Evolutionary conservation across 1,139 yeast genomes (phyloP), one percentile per base, ranked within the genome.

Genomic region (Scheffersomyces insectosa): DNA sequence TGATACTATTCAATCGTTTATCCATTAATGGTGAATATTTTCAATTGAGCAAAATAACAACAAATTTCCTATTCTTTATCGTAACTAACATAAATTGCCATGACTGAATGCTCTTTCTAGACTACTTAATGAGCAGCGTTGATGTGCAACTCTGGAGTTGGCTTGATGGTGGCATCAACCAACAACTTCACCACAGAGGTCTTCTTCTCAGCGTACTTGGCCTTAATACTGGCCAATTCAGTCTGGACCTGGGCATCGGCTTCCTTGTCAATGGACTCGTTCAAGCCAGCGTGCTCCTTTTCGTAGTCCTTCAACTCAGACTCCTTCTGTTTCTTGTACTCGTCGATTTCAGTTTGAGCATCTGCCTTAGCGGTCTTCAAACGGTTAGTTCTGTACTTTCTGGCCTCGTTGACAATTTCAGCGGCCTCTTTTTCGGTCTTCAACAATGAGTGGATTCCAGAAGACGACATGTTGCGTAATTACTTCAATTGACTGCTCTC

Each of bases 401-500:
- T 87, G 31, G 99, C 97, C 63, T 85, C 86, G 56, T 90, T 81
- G 52, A 93, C 98, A 53, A 91, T 88, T 59, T 85, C 95, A 55
- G 95, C 97, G 16, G 99, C 99, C 60, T 89, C 95, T 71, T 88
- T 89, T 73, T 93, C 99, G 45, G 98, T 96, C 75, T 85, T 60
- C 49, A 60, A 58, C 43, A 60, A 57, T 38, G 63, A 57, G 52
- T 60, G 65, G 50, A 60, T 60, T 31, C 63, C 62, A 33, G 65
- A 57, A n/a, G 65, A 60, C 63, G 34, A 31, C 34, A 31, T 31
- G 10, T 5, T 15, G 25, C 6, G 25, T 20, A 20, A 20, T 4
- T 20, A 20, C 25, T 20, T 20, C 25, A 20, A 20, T n/a, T 34
- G 16, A 10, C 12, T 37, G 35, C 34, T 23, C 25, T n/a, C 13